Evolutionary conservation across 2,329 filamentous ascomycete species (phyloP).

Genomic region (Fusarium compactum): DNA sequence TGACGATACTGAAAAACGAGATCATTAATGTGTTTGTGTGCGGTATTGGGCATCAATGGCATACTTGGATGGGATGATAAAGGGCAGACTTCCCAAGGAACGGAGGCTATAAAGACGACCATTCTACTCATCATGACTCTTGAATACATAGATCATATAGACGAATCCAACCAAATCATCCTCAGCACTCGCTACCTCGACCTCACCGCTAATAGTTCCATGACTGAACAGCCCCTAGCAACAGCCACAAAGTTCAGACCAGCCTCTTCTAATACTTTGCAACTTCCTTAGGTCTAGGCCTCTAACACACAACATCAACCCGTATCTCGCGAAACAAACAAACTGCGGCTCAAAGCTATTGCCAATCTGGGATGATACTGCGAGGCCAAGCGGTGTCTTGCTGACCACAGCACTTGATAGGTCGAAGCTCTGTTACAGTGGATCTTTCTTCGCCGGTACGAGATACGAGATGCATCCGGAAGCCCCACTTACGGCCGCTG

Average conservation of each 20-base stretch:
- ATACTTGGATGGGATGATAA: neutral
- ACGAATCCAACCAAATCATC: neutral
- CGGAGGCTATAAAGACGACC: rapidly evolving
- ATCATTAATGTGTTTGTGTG: neutral
- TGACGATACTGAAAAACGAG: neutral
- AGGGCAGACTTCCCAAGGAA: neutral
- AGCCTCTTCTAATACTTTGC: neutral
- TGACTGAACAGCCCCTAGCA: too few relatives aligned
- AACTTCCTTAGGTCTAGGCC: too few relatives aligned
- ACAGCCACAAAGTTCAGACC: too few relatives aligned
- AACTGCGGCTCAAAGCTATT: neutral
- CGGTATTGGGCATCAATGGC: neutral
- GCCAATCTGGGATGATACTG: slow-evolving; percentile 34
- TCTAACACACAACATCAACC: neutral
- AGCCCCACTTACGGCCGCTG: slow-evolving; percentile 26
- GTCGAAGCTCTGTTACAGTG: neutral
- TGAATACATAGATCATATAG: neutral
- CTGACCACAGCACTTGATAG: slow-evolving; percentile 12
- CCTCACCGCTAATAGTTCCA: neutral
- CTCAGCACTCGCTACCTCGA: too few relatives aligned
- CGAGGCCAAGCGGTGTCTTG: slow-evolving; percentile 17
- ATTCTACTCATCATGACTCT: neutral
- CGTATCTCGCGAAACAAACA: neutral
- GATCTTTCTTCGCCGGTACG: slow-evolving; percentile 27
- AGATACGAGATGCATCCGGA: slow-evolving; percentile 37